Evolutionary conservation across 768 basidiomycete species (phyloP).

Genomic region (Mycena belliarum): DNA sequence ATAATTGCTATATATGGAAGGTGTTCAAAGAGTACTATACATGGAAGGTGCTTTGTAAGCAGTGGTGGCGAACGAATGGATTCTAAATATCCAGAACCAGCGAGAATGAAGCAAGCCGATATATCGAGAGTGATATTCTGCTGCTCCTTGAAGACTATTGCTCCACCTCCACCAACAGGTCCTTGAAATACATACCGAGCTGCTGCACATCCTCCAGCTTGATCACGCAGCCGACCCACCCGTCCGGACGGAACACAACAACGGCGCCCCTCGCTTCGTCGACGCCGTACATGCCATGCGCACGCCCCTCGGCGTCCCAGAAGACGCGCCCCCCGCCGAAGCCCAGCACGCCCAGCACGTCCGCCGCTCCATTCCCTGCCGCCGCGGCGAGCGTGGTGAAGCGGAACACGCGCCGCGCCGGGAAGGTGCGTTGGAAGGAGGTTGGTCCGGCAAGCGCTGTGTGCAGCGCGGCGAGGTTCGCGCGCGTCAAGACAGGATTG

Average conservation of each 20-base stretch:
- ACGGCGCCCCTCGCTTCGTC: slow-evolving; percentile 20
- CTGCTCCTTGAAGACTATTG: too few relatives aligned
- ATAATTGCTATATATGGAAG: neutral
- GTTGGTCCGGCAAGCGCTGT: slow-evolving; percentile 2
- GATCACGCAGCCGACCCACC: slow-evolving; percentile 20
- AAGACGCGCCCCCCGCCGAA: slow-evolving; percentile 15
- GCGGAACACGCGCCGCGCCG: slow-evolving; percentile 15
- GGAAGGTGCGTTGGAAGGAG: slow-evolving; percentile 8
- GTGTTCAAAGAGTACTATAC: neutral
- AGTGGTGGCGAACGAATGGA: too few relatives aligned
- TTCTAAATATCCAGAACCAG: too few relatives aligned
- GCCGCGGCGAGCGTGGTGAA: slow-evolving; percentile 20
- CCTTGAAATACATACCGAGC: slow-evolving; percentile 12
- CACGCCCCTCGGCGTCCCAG: slow-evolving; percentile 21
- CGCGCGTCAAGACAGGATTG: slow-evolving; percentile 14
- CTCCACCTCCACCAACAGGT: slow-evolving; percentile 6
- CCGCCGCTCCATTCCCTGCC: slow-evolving; percentile 13
- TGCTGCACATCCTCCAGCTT: slow-evolving; percentile 13
- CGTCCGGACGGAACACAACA: slow-evolving; percentile 23
- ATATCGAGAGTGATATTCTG: too few relatives aligned
- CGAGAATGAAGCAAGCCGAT: too few relatives aligned
- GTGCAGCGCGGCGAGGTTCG: neutral
- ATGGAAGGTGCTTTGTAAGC: neutral
- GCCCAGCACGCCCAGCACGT: slow-evolving; percentile 15
- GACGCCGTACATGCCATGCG: slow-evolving; percentile 23